Percentiles rank a stretch among this genome's conserved stretches.
These are phyloP conservation scores for Epichloe typhina DNA, from an alignment of 2,329 filamentous ascomycete genomes.

Conservation along the genomic window DNA sequence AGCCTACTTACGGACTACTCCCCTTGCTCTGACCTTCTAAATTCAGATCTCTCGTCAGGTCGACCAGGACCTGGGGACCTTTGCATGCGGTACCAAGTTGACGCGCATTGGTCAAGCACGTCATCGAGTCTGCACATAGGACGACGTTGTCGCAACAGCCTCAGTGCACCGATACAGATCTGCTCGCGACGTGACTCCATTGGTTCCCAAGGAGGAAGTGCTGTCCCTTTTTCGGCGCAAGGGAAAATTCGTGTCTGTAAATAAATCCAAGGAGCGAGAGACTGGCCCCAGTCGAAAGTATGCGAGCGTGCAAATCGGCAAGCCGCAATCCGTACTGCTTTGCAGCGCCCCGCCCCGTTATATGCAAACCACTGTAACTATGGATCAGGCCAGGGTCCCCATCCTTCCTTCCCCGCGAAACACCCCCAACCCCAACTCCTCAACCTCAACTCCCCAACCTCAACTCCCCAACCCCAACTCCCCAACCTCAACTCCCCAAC, in stretches of 20 bases:
- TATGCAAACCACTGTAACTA: no score
- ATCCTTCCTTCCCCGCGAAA: no score
- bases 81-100: neutral
- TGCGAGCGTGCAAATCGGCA: neutral
- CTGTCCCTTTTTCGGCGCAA: slow-evolving; percentile 19
- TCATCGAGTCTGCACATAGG: neutral
- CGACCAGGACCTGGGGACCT: neutral
- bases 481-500: no score
- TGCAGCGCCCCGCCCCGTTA: no score
- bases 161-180: slow-evolving; percentile 19
- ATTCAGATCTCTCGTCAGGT: neutral
- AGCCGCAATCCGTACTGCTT: no score
- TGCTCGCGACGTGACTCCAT: slow-evolving; percentile 47
- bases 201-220: slow-evolving; percentile 41
- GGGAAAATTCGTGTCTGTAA: slow-evolving; percentile 39
- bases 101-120: neutral
- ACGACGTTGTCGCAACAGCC: no score
- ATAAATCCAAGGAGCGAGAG: slow-evolving; percentile 45
- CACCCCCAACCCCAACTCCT: no score
- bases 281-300: slow-evolving; percentile 31
- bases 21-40: neutral
- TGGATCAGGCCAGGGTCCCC: no score
- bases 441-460: no score
- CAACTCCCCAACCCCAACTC: no score
- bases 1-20: neutral